phyloP scores from a whole-genome alignment of 2,329 filamentous ascomycete genomes.

The Knufia petricola region DNA sequence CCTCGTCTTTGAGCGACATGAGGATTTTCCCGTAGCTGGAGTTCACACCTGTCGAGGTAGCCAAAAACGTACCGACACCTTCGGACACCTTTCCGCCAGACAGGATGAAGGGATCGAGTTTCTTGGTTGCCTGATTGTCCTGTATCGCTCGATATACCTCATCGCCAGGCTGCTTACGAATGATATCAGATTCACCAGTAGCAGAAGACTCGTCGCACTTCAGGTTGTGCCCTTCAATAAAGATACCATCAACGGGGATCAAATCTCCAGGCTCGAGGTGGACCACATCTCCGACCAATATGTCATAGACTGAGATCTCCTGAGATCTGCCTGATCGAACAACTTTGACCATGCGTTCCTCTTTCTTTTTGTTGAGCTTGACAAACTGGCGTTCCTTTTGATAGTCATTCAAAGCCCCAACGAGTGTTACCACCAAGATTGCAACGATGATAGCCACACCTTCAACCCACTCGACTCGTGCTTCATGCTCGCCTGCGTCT shows the following conservation, averaged over 20 bases:
- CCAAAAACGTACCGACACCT: conserved; percentile 65
- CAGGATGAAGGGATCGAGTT: conserved; percentile 70
- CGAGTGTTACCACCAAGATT: conserved; percentile 64
- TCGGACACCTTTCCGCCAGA: conserved; percentile 70
- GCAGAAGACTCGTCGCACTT: conserved; percentile 67
- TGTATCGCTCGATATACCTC: conserved; percentile 57
- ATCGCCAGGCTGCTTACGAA: conserved; percentile 56
- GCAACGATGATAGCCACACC: conserved; percentile 70
- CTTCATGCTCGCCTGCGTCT: conserved; percentile 23
- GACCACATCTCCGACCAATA: conserved; percentile 65
- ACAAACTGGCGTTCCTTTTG: conserved; percentile 75
- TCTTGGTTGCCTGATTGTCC: conserved; percentile 49
- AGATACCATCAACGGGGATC: conserved; percentile 62
- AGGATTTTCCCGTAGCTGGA: conserved; percentile 68
- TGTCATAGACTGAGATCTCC: conserved; percentile 60
- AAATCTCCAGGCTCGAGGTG: conserved; percentile 64
- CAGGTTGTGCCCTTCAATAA: conserved; percentile 56
- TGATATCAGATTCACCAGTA: conserved; percentile 64
- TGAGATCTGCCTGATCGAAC: conserved; percentile 62
- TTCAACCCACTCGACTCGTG: conserved; percentile 69
- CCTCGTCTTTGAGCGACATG: conserved; percentile 67
- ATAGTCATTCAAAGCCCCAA: conserved; percentile 71
- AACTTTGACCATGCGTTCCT: conserved; percentile 64
- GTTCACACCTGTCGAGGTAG: conserved; percentile 63
- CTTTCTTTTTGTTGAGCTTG: conserved; percentile 70